These are phyloP conservation scores for Aspergillus hiratsukae DNA, from an alignment of 2,329 filamentous ascomycete genomes.

Conservation along the genomic window DNA sequence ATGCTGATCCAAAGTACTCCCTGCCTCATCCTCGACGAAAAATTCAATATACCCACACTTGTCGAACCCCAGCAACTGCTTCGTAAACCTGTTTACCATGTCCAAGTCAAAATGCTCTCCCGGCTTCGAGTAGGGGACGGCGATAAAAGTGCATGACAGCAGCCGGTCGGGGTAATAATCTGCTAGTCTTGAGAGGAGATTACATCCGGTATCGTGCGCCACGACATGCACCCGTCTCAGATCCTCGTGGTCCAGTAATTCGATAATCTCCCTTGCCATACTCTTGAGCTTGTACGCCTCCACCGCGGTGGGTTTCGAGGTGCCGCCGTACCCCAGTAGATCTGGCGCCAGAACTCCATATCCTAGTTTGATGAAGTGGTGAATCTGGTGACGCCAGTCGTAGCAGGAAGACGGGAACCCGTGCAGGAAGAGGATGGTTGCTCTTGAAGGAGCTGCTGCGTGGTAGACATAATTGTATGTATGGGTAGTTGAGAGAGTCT, in stretches of 20 bases:
- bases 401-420: conserved; percentile 46
- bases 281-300: conserved; percentile 25
- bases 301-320: conserved; percentile 24
- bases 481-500: conserved; percentile 11
- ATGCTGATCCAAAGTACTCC: conserved; percentile 18
- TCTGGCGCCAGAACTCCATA: conserved; percentile 45
- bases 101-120: conserved; percentile 18
- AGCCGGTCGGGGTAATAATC: conserved; percentile 19
- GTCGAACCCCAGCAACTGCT: conserved; percentile 17
- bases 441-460: conserved; percentile 9
- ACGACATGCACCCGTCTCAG: conserved; percentile 19
- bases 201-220: conserved; percentile 23
- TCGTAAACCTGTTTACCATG: conserved; percentile 16
- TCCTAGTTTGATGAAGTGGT: conserved; percentile 29
- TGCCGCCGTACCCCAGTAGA: conserved; percentile 38
- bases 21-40: conserved; percentile 12
- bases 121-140: conserved; percentile 18
- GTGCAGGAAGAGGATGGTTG: conserved; percentile 46
- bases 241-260: conserved; percentile 28
- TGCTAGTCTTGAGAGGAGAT: conserved; percentile 21
- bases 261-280: conserved; percentile 32
- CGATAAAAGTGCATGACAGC: conserved; percentile 16
- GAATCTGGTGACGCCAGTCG: conserved; percentile 43
- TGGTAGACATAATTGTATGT: conserved; percentile 29
- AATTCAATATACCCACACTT: conserved; percentile 22